Evolutionary conservation across 2,329 filamentous ascomycete species (phyloP), one percentile per base, ranked within the genome.

Genomic region (Cercospora brassicicola): DNA sequence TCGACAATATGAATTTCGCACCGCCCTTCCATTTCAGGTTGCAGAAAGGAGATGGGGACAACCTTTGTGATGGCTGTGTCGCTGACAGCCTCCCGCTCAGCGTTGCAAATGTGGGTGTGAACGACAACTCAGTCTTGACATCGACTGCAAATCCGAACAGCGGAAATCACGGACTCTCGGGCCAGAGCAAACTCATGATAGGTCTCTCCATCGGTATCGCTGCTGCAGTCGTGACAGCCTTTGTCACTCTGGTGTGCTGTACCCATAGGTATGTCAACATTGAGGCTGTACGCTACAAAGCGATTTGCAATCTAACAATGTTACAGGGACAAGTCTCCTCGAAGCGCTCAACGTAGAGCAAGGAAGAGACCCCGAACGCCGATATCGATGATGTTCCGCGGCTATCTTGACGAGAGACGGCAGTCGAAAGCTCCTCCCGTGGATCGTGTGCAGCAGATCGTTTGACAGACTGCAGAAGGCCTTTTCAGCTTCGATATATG

Each of bases 21-120:
- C 20, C 33, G 5, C 23, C 62, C 8, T 66, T 69, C n/a, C 66
- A 66, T 39, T 71, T 72, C 23, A 67, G 67, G 23, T 63, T 72
- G 31, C 69, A 71, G 28, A 72, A 72, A 48, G 64, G 67, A 39
- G 67, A 72, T 31, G 42, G 60, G 55, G 69, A 68, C 11, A 68
- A 68, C 48, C 61, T 66, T 18, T 71, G 69, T 55, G 65, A 66
- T 18, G 55, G 48, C 7, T 72, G 71, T 33, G 59, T 55, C n/a
- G 64, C 61, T 23, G 59, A 61, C 20, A 71, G 65, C 30, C 36
- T 62, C 1, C 31, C 45, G 8, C 64, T 71, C 23, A 53, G 45
- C 36, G 66, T 69, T 5, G 39, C 62, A 0, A 64, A 42, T 51
- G 11, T 53, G n/a, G 42, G 20, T 36, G 31, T 33, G 13, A 28